Percentiles rank a stretch among this genome's conserved stretches.
phyloP scores from a whole-genome alignment of 345 rosid genomes.

The Arabis alpina region DNA sequence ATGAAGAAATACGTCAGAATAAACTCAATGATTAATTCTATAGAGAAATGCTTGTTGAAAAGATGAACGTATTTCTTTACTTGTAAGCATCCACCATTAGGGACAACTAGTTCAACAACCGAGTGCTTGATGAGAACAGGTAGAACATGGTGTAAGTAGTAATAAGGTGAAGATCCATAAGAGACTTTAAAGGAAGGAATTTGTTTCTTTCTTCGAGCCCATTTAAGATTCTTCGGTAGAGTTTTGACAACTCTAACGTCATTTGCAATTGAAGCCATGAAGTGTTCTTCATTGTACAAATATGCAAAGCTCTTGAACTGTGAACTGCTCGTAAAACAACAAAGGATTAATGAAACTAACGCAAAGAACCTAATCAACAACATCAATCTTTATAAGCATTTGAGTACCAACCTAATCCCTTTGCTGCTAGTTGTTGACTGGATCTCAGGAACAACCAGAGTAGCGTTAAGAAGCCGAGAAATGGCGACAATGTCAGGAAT shows the following conservation, averaged over 20 bases:
- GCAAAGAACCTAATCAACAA: conserved; percentile 1
- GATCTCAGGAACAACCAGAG: conserved; percentile 92
- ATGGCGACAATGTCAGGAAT: conserved; percentile 82
- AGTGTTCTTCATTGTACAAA: conserved; percentile 86
- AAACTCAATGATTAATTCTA: background rate
- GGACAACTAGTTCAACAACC: conserved; percentile 87
- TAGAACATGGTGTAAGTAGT: conserved; percentile 82
- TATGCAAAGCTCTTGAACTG: conserved; percentile 97
- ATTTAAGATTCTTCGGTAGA: conserved; percentile 91
- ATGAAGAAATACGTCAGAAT: conserved; percentile 13
- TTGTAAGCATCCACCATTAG: conserved; percentile 95
- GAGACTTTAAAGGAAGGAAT: conserved; percentile 89
- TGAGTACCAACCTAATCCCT: conserved; percentile 75
- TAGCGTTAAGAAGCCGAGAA: conserved; percentile 89
- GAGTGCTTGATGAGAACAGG: conserved; percentile 84
- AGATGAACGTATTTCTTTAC: conserved; percentile 38
- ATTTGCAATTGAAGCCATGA: conserved; percentile 71
- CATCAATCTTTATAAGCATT: background rate
- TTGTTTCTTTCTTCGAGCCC: conserved; percentile 80
- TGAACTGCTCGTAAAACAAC: conserved; percentile 58
- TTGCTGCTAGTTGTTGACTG: conserved; percentile 98
- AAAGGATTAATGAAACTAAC: conserved; percentile 1
- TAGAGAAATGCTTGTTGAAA: background rate
- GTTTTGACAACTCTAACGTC: conserved; percentile 83
- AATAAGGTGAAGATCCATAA: conserved; percentile 79